Base-by-base conservation (phyloP, 345 rosid species). In the Salix brachista region DNA sequence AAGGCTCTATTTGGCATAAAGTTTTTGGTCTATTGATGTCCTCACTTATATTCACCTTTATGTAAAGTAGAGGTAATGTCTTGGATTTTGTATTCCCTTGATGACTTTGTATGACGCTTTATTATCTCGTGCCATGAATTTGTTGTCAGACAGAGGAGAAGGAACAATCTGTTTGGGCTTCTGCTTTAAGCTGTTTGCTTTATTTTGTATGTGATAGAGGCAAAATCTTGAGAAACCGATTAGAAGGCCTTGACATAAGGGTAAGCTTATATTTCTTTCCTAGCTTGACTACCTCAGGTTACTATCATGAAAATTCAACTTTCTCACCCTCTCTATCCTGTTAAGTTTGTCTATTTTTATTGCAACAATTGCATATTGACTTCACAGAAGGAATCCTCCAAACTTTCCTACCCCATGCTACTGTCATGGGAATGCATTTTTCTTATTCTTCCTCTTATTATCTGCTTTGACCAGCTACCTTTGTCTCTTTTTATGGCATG, bases 201-300 rank as follows among this genome's bases (percentile, higher is more conserved):
- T 96, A 93, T 89, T 96, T 96, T 83, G 92, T 93, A 70, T 91
- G 92, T 80, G 97, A 92, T 67, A 87, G 99, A 77, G 95, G 98
- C 73, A 93, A 89, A 84, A 93, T 96, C 78, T 82, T 86, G 85
- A 87, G 95, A 79, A 87, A 84, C 56, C 86, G 88, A 80, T 84
- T 96, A 84, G 87, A 89, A 82, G 99, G 99, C 79, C 98, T 96
- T 82, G 99, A 96, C 87, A 93, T 96, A 81, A 89, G 99, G 93
- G 99, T 96, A 75, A 83, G 91, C 73, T 70, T 56, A 72, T 73
- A 67, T 83, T 77, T 74, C 73, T 41, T 68, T 65, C 70, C 80
- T 26, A 21, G 25, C 34, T 26, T 50, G 50, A 66, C 42, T 39
- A 19, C 30, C 5, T 39, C n/a, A n/a, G 6, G 12, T 13, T 48